Evolutionary conservation across 495 filamentous ascomycete species (phyloP).

Genomic region (Friedmanniomyces simplex): DNA sequence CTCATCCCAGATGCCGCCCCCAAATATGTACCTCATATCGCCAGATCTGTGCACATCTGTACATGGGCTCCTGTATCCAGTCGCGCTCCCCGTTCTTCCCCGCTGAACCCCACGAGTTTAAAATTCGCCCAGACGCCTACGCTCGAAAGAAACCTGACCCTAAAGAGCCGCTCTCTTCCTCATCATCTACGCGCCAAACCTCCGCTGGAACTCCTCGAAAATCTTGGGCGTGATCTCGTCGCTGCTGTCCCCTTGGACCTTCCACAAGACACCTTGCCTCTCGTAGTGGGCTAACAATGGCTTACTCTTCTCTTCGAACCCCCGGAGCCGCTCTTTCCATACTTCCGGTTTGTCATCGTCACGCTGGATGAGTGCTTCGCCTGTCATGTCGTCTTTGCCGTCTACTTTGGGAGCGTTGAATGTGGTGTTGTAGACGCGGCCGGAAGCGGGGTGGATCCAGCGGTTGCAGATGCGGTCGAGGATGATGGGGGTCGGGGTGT

Average conservation of each 20-base stretch:
- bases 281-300: constrained; percentile 85
- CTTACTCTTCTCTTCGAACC: constrained; percentile 77
- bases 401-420: constrained; percentile 76
- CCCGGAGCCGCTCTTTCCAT: constrained; percentile 65
- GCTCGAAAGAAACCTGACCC: not conserved
- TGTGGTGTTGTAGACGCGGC: constrained; percentile 84
- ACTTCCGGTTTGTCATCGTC: constrained; percentile 78
- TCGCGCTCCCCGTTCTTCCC: no score
- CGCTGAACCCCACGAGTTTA: no score
- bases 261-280: constrained; percentile 74
- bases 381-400: constrained; percentile 84
- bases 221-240: constrained; percentile 89
- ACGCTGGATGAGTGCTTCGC: constrained; percentile 72
- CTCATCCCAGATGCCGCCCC: no score
- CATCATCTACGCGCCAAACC: constrained; percentile 45
- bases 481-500: constrained; percentile 64
- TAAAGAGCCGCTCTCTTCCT: not conserved
- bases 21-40: no score
- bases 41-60: no score
- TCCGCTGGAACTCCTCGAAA: constrained; percentile 63
- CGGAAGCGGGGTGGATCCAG: constrained; percentile 89
- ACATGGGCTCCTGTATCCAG: no score
- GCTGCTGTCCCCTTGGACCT: constrained; percentile 74
- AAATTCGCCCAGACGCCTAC: not conserved
- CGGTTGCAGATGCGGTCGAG: constrained; percentile 78